Percentiles rank a stretch among this genome's conserved stretches.
These are phyloP conservation scores for Trichoderma sp. DNA, from an alignment of 2,329 filamentous ascomycete genomes.

Conservation along the genomic window DNA sequence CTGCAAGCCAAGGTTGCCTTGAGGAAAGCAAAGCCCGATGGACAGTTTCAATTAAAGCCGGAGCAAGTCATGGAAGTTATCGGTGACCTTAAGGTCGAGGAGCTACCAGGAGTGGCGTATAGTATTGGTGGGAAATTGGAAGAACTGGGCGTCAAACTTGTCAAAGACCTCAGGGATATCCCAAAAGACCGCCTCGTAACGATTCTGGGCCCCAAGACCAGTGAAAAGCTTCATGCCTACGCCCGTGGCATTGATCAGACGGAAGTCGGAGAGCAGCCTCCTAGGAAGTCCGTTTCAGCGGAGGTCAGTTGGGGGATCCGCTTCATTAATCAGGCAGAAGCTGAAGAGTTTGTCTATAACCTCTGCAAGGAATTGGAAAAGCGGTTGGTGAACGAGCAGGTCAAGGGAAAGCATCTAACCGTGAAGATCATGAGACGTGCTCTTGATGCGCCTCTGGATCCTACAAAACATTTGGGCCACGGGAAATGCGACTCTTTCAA, in stretches of 20 bases:
- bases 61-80: conserved; percentile 76
- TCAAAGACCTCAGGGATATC: conserved; percentile 76
- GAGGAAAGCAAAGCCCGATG: conserved; percentile 88
- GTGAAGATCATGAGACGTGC: conserved; percentile 93
- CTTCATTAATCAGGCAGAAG: conserved; percentile 87
- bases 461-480: conserved; percentile 89
- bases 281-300: conserved; percentile 91
- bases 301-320: conserved; percentile 98
- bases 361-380: conserved; percentile 81
- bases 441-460: conserved; percentile 82
- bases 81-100: conserved; percentile 71
- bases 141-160: conserved; percentile 75
- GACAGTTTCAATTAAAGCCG: conserved; percentile 83
- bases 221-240: conserved; percentile 87
- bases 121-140: conserved; percentile 86
- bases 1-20: conserved; percentile 87
- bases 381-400: conserved; percentile 74
- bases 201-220: conserved; percentile 84
- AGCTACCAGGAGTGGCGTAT: conserved; percentile 87
- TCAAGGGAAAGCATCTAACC: conserved; percentile 83
- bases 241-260: conserved; percentile 79
- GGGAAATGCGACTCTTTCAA: conserved; percentile 94
- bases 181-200: conserved; percentile 72
- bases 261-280: conserved; percentile 80
- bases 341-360: conserved; percentile 84